These are phyloP conservation scores for Aspergillus sp. DNA, from an alignment of 2,329 filamentous ascomycete species.

Conservation along the genomic window DNA sequence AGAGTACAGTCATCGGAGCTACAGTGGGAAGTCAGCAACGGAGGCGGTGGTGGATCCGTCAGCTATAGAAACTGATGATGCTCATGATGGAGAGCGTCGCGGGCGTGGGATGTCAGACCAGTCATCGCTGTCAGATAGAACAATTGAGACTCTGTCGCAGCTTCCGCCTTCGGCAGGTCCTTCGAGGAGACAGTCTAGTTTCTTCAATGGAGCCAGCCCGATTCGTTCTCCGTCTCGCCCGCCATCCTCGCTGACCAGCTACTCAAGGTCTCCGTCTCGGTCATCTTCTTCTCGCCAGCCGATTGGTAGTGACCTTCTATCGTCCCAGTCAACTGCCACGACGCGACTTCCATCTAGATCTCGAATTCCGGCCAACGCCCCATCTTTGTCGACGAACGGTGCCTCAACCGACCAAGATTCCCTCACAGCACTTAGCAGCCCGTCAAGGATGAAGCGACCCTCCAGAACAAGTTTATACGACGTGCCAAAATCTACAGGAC, in stretches of 20 bases:
- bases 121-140: slow-evolving; percentile 61
- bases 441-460: slow-evolving; percentile 17
- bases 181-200: slow-evolving; percentile 58
- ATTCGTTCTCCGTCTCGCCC: slow-evolving; percentile 57
- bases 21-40: slow-evolving; percentile 9
- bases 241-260: slow-evolving; percentile 50
- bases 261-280: slow-evolving; percentile 31
- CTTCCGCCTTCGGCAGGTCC: slow-evolving; percentile 69
- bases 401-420: slow-evolving; percentile 10
- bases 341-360: slow-evolving; percentile 28
- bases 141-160: slow-evolving; percentile 72
- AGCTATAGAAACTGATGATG: slow-evolving; percentile 10
- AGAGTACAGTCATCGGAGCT: slow-evolving; percentile 14
- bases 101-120: slow-evolving; percentile 16
- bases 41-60: slow-evolving; percentile 6
- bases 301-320: slow-evolving; percentile 46
- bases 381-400: slow-evolving; percentile 14
- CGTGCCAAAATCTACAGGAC: slow-evolving; percentile 39
- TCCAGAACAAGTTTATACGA: slow-evolving; percentile 19
- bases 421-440: slow-evolving; percentile 11
- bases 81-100: slow-evolving; percentile 15
- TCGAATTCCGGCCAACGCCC: slow-evolving; percentile 17
- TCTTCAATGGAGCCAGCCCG: slow-evolving; percentile 59
- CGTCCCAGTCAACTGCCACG: slow-evolving; percentile 22
- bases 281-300: slow-evolving; percentile 42